Evolutionary conservation across 2,329 filamentous ascomycete species (phyloP).

Genomic region (Clarireedia paspali): DNA sequence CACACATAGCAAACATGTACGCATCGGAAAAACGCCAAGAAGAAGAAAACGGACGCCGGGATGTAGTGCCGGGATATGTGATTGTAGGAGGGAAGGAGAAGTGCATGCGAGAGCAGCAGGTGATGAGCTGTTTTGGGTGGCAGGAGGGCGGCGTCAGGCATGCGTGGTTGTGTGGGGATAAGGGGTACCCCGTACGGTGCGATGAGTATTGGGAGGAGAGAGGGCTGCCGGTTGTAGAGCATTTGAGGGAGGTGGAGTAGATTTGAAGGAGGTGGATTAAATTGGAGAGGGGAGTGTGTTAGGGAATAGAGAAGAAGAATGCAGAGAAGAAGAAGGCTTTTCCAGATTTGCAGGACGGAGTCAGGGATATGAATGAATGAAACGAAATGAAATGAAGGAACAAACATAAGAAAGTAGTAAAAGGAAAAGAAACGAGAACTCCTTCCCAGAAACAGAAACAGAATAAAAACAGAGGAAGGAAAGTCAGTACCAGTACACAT

Average conservation of each 20-base stretch:
- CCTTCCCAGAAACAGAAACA: too few relatives aligned
- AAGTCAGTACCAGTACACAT: too few relatives aligned
- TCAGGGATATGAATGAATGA: too few relatives aligned
- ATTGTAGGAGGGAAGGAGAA: background rate
- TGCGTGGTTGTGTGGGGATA: constrained; percentile 4
- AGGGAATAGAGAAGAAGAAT: too few relatives aligned
- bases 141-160: background rate
- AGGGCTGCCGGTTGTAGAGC: background rate
- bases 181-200: background rate
- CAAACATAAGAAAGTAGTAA: too few relatives aligned
- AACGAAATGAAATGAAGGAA: too few relatives aligned
- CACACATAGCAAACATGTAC: background rate
- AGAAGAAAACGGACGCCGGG: background rate
- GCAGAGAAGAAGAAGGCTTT: too few relatives aligned
- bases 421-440: too few relatives aligned
- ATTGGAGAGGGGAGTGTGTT: too few relatives aligned
- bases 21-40: background rate
- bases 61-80: background rate
- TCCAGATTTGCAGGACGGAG: too few relatives aligned
- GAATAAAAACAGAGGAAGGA: too few relatives aligned
- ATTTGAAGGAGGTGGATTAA: background rate
- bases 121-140: constrained; percentile 5
- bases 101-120: constrained; percentile 1
- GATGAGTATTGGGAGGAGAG: constrained; percentile 1
- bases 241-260: background rate